Percentiles rank a stretch among this genome's conserved stretches.
Evolutionary conservation across 352 stramenopile genomes (phyloP).

Genomic region (Phytopythium cucurbitacearum): DNA sequence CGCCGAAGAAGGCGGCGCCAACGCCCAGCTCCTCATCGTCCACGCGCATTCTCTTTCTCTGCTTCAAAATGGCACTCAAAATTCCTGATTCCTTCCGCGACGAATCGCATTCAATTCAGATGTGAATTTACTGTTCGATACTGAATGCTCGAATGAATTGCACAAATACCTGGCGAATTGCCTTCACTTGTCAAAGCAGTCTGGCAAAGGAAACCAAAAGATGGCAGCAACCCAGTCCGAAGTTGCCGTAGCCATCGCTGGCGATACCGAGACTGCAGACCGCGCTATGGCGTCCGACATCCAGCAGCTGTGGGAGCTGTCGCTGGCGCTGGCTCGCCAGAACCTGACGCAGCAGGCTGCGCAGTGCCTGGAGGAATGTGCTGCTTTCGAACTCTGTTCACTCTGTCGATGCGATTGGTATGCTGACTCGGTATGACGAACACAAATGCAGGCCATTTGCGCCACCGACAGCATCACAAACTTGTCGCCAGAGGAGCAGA

Average conservation of each 20-base stretch:
- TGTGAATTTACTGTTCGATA: too few species aligned
- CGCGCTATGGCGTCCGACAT: constrained; percentile 17
- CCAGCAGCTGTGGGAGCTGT: constrained; percentile 61
- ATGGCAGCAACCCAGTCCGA: constrained; percentile 9
- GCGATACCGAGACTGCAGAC: not conserved
- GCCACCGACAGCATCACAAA: constrained; percentile 10
- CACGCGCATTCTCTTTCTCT: too few species aligned
- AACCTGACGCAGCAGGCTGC: constrained; percentile 31
- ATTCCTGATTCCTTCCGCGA: too few species aligned
- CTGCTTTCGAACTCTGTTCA: constrained; percentile 2
- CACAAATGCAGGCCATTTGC: constrained; percentile 27
- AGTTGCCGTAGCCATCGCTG: not conserved
- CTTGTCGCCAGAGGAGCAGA: constrained; percentile 9
- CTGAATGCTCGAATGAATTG: too few species aligned
- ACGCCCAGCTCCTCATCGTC: constrained; percentile 40
- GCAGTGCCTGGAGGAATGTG: constrained; percentile 46
- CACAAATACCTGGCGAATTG: too few species aligned
- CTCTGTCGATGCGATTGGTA: not conserved
- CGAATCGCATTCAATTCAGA: too few species aligned
- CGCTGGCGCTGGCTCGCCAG: constrained; percentile 35
- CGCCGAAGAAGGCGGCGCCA: constrained; percentile 57
- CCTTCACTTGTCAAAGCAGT: too few species aligned
- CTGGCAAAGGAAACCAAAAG: not conserved
- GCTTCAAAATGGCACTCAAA: too few species aligned
- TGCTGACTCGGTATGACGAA: not conserved